These are phyloP conservation scores for Magnaporthiopsis poae DNA, from an alignment of 2,329 filamentous ascomycete species.

Conservation along the genomic window DNA sequence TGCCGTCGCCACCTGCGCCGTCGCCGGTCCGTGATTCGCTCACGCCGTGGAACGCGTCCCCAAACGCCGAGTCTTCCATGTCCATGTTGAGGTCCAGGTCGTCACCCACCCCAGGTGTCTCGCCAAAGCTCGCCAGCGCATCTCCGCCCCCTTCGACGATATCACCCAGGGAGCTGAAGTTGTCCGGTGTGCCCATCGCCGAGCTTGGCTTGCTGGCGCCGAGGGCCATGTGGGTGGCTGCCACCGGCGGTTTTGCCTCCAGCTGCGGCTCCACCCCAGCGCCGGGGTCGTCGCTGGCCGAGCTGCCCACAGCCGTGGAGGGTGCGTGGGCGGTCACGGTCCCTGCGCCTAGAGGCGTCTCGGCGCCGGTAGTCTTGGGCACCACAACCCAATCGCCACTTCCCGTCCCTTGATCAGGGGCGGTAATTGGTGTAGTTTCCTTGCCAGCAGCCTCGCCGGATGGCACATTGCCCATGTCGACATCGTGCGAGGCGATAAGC, in stretches of 20 bases:
- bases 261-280: not conserved
- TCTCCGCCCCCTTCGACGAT: conserved; percentile 59
- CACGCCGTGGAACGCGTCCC: conserved; percentile 67
- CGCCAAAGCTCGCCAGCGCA: conserved; percentile 56
- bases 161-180: conserved; percentile 55
- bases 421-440: conserved; percentile 29
- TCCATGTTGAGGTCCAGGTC: conserved; percentile 57
- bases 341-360: not conserved
- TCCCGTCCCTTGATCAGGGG: conserved; percentile 40
- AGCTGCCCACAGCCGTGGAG: conserved; percentile 12
- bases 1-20: not conserved
- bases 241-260: not conserved
- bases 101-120: conserved; percentile 47
- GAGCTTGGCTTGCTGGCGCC: conserved; percentile 29
- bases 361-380: conserved; percentile 39
- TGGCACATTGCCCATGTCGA: conserved; percentile 50
- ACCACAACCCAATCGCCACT: conserved; percentile 68
- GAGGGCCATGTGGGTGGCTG: not conserved
- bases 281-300: not conserved
- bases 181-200: conserved; percentile 37
- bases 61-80: conserved; percentile 73
- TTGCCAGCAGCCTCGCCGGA: conserved; percentile 16
- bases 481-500: conserved; percentile 26
- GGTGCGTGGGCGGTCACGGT: conserved; percentile 13
- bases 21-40: conserved; percentile 21